A percentile compares a stretch with the other conserved stretches of the same genome.
phyloP scores from a whole-genome alignment of 257 asterid genomes.

The Gentiana dahurica region DNA sequence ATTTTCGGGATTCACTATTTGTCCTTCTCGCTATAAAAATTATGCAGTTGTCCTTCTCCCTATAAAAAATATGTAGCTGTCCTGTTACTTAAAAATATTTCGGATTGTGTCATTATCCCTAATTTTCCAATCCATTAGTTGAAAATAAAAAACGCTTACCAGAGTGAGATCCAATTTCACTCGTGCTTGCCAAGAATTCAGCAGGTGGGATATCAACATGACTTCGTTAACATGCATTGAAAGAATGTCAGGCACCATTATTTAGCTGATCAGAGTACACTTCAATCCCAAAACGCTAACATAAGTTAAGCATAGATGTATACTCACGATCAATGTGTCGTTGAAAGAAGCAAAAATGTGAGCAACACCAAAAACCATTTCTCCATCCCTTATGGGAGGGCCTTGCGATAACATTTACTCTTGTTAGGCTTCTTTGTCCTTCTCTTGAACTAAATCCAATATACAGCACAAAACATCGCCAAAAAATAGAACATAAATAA shows the following conservation, averaged over 20 bases:
- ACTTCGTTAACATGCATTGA: background rate
- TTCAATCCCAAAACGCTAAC: background rate
- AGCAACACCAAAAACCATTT: constrained; percentile 71
- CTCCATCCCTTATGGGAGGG: constrained; percentile 73
- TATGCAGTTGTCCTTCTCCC: too few species aligned
- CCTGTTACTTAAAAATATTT: too few species aligned
- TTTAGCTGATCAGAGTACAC: too few species aligned
- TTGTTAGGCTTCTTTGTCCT: constrained; percentile 73
- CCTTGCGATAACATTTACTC: constrained; percentile 71
- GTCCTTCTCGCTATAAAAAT: too few species aligned
- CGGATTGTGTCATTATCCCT: too few species aligned
- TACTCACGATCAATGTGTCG: constrained; percentile 73
- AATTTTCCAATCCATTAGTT: too few species aligned
- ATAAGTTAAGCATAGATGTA: background rate
- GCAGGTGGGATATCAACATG: too few species aligned
- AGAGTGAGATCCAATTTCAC: too few species aligned
- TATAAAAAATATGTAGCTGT: too few species aligned
- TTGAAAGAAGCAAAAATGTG: constrained; percentile 93
- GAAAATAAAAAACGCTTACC: too few species aligned
- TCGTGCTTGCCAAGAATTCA: too few species aligned
- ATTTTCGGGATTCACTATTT: too few species aligned
- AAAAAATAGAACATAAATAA: background rate
- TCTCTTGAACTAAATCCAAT: constrained; percentile 50
- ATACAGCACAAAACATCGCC: background rate
- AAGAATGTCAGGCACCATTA: background rate